Percentiles rank a stretch among this genome's conserved stretches.
Conservation (phyloP, 192 early-diverging fungal species). For the Coemansia guatemalensis region DNA sequence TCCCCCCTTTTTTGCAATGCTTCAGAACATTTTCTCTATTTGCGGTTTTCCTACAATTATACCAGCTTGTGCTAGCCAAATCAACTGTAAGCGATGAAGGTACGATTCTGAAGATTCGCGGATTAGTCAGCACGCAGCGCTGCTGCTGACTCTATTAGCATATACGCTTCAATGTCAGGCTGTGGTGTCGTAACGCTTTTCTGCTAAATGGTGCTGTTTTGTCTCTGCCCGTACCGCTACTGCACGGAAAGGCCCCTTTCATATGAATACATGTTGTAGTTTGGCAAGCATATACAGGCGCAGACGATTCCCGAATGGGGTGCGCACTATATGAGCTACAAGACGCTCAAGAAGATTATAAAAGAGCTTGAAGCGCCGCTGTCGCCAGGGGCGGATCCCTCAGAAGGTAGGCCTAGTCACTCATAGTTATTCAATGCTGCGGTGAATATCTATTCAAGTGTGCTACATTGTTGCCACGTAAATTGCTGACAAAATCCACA, state of each 20-base stretch:
- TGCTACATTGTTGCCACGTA: background rate
- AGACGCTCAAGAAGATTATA: constrained; percentile 98
- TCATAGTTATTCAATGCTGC: background rate
- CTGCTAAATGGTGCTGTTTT: background rate
- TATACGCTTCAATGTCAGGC: background rate
- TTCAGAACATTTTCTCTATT: background rate
- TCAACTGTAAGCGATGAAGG: background rate
- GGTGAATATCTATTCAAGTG: background rate
- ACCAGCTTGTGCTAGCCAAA: background rate
- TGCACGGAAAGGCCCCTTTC: background rate
- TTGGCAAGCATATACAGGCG: constrained; percentile 96
- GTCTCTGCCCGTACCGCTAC: background rate
- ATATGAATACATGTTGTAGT: constrained; percentile 57
- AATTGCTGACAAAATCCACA: background rate
- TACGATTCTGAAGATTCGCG: background rate
- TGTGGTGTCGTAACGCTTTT: background rate
- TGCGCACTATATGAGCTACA: constrained; percentile 95
- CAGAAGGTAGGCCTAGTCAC: constrained; percentile 28
- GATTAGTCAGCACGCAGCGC: background rate
- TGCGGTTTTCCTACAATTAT: background rate
- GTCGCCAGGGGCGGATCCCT: constrained; percentile 30
- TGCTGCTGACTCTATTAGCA: background rate
- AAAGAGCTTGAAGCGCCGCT: constrained; percentile 62
- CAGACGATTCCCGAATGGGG: constrained; percentile 92
- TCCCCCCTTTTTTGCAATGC: background rate